These are phyloP conservation scores for Ananas comosus DNA, from an alignment of 176 grass and related monocot genomes.

Conservation along the genomic window DNA sequence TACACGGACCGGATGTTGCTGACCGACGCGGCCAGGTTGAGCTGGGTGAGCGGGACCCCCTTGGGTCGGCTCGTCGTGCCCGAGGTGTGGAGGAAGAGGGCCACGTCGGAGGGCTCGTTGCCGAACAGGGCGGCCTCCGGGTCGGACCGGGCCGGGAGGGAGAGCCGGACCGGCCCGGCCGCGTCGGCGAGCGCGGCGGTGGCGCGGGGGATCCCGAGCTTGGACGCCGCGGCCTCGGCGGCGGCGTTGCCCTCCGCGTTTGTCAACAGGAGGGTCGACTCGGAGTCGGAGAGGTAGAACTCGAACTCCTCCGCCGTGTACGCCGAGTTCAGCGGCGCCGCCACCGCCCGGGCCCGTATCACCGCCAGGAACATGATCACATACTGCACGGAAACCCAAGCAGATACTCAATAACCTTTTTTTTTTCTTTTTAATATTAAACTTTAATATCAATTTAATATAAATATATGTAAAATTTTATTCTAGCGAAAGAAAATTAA, in stretches of 20 bases:
- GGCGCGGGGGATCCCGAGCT: constrained; percentile 33
- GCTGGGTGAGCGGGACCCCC: constrained; percentile 72
- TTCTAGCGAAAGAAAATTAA: no score
- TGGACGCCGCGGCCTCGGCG: constrained; percentile 43
- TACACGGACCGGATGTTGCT: constrained; percentile 63
- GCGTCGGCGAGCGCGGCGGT: constrained; percentile 28
- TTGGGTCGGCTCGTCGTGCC: constrained; percentile 93
- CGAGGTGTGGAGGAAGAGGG: constrained; percentile 88
- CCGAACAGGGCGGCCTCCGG: no score
- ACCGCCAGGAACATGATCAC: constrained; percentile 76
- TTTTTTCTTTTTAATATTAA: no score
- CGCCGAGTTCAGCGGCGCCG: constrained; percentile 60
- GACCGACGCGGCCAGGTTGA: constrained; percentile 77
- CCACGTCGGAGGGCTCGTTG: constrained; percentile 48
- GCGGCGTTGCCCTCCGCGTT: constrained; percentile 49
- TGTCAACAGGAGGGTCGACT: constrained; percentile 49
- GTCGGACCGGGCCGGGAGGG: not conserved
- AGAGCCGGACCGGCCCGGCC: constrained; percentile 18
- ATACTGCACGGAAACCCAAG: constrained; percentile 28
- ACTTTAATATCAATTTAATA: no score
- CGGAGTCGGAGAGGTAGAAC: constrained; percentile 84
- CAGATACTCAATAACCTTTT: not conserved
- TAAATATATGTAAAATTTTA: no score
- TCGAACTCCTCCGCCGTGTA: constrained; percentile 87
- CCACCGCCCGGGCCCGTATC: constrained; percentile 54